These are phyloP conservation scores for Bruguiera hainesii DNA, from an alignment of 441 rosid genomes.

Conservation along the genomic window DNA sequence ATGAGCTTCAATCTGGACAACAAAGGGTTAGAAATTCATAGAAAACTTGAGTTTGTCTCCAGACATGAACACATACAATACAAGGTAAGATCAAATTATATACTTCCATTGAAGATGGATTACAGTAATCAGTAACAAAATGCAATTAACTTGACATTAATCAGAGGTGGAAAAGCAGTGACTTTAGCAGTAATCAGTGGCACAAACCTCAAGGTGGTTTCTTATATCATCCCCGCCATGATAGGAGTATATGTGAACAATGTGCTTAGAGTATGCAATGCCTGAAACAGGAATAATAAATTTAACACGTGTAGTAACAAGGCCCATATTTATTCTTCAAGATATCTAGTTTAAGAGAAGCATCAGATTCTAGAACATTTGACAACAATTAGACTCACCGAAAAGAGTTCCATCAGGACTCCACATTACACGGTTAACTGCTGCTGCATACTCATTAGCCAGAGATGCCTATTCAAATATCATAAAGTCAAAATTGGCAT, in stretches of 20 bases:
- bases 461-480: conserved; percentile 49
- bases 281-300: conserved; percentile 32
- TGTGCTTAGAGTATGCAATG: conserved; percentile 70
- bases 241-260: conserved; percentile 64
- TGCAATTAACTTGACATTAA: neutral
- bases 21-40: neutral
- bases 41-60: neutral
- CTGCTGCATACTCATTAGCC: conserved; percentile 48
- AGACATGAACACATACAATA: neutral
- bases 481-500: conserved; percentile 14
- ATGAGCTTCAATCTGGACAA: conserved; percentile 64
- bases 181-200: neutral
- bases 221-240: conserved; percentile 17
- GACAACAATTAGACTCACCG: conserved; percentile 35
- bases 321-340: conserved; percentile 6
- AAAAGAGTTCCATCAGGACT: conserved; percentile 83
- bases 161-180: too few relatives aligned
- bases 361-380: neutral
- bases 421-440: conserved; percentile 83
- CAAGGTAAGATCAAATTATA: neutral
- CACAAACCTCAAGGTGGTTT: conserved; percentile 23
- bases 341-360: conserved; percentile 7
- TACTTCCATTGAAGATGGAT: neutral
- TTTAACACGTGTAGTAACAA: neutral
- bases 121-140: neutral